Conservation (phyloP, 2,329 filamentous ascomycete species). For the Myriosclerotinia scirpicola region DNA sequence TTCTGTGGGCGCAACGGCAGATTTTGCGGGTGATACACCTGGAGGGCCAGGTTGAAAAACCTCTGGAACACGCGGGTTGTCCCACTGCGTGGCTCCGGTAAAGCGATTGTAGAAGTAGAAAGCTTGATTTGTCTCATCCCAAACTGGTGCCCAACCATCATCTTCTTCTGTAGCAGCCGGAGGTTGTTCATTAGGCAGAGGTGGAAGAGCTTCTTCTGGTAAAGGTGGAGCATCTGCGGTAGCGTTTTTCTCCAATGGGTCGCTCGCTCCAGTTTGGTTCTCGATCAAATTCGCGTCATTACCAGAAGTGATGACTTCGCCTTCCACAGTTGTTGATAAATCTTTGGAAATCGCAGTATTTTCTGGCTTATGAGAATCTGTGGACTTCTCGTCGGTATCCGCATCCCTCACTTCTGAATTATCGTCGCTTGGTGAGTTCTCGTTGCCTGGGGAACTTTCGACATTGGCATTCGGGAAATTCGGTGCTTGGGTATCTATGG, state of each 20-base stretch:
- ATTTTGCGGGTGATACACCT: constrained; percentile 38
- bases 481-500: constrained; percentile 17
- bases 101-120: constrained; percentile 87
- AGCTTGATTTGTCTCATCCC: constrained; percentile 65
- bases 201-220: constrained; percentile 37
- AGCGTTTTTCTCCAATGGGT: constrained; percentile 20
- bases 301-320: constrained; percentile 23
- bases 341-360: constrained; percentile 5
- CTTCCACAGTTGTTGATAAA: background rate
- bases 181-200: constrained; percentile 45
- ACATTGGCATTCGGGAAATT: background rate
- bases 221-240: constrained; percentile 37
- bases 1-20: constrained; percentile 33
- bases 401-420: constrained; percentile 8
- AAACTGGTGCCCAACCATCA: constrained; percentile 78
- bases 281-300: constrained; percentile 26
- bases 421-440: constrained; percentile 1
- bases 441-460: background rate
- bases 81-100: constrained; percentile 75
- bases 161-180: constrained; percentile 54
- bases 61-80: constrained; percentile 74
- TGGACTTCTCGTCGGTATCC: background rate
- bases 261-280: constrained; percentile 26
- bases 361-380: background rate
- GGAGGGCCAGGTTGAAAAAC: constrained; percentile 32